phyloP scores from a whole-genome alignment of 2,329 filamentous ascomycete genomes.

The Trichophyton schoenleinii region DNA sequence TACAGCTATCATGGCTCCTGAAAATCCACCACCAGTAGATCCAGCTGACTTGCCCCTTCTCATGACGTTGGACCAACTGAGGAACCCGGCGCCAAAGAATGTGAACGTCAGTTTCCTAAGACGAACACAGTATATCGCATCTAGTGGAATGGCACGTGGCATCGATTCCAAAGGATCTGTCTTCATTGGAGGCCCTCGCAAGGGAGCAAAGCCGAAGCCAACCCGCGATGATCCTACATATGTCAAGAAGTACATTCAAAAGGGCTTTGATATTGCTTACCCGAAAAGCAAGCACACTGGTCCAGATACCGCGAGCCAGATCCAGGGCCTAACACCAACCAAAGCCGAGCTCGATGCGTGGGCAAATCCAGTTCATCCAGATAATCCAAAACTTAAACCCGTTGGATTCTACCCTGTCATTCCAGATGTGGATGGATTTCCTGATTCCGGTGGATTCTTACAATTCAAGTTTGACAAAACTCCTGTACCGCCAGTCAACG shows the following conservation, averaged over 20 bases:
- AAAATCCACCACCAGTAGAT: slow-evolving; percentile 59
- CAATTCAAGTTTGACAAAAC: slow-evolving; percentile 50
- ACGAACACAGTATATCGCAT: slow-evolving; percentile 78
- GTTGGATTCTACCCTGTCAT: slow-evolving; percentile 49
- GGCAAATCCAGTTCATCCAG: slow-evolving; percentile 48
- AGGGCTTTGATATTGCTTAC: slow-evolving; percentile 54
- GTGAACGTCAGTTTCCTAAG: slow-evolving; percentile 84
- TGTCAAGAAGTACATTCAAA: slow-evolving; percentile 48
- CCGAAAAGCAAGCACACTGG: slow-evolving; percentile 47
- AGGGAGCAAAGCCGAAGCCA: slow-evolving; percentile 24
- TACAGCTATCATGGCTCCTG: slow-evolving; percentile 67
- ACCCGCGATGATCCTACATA: slow-evolving; percentile 46
- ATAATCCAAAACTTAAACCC: slow-evolving; percentile 44
- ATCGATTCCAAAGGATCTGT: slow-evolving; percentile 22
- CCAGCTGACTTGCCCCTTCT: slow-evolving; percentile 75
- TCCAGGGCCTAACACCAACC: slow-evolving; percentile 42
- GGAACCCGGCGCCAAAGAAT: slow-evolving; percentile 66
- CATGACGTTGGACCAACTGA: slow-evolving; percentile 68
- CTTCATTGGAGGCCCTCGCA: slow-evolving; percentile 14
- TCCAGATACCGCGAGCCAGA: slow-evolving; percentile 41
- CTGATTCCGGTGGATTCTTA: slow-evolving; percentile 47
- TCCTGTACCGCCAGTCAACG: slow-evolving; percentile 38
- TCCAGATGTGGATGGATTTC: slow-evolving; percentile 48
- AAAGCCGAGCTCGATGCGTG: slow-evolving; percentile 47
- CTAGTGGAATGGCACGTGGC: slow-evolving; percentile 22